Evolutionary conservation across 2,329 filamentous ascomycete genomes (phyloP).

Genomic region (Penicillium sp.): DNA sequence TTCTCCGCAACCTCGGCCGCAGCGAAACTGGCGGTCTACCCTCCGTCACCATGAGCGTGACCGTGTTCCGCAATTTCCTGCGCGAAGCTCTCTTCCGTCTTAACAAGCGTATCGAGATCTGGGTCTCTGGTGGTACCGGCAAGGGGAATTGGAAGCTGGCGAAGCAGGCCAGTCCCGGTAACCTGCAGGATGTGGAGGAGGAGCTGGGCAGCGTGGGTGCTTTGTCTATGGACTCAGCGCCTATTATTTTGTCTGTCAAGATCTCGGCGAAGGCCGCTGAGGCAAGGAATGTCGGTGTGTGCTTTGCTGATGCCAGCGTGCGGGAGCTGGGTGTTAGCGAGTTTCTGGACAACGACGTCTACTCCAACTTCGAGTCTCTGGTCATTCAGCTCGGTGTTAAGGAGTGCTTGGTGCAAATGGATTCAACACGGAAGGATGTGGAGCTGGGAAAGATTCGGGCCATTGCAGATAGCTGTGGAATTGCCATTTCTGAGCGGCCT

Average conservation of each 20-base stretch:
- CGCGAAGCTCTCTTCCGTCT: constrained; percentile 90
- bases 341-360: constrained; percentile 97
- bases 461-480: constrained; percentile 88
- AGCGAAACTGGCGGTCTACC: constrained; percentile 80
- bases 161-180: constrained; percentile 93
- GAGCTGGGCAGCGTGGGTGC: constrained; percentile 67
- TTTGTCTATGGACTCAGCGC: constrained; percentile 75
- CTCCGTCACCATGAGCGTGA: constrained; percentile 93
- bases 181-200: constrained; percentile 94
- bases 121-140: constrained; percentile 69
- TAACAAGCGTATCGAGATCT: constrained; percentile 88
- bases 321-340: constrained; percentile 94
- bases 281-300: constrained; percentile 84
- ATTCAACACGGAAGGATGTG: constrained; percentile 77
- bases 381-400: constrained; percentile 95
- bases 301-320: constrained; percentile 96
- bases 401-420: constrained; percentile 83
- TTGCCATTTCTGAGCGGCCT: constrained; percentile 80
- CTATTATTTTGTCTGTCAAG: constrained; percentile 94
- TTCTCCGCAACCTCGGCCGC: constrained; percentile 83
- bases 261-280: constrained; percentile 84
- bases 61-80: constrained; percentile 92
- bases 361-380: constrained; percentile 95
- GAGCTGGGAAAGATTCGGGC: constrained; percentile 83
- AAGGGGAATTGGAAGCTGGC: constrained; percentile 83